Conservation (phyloP, 768 basidiomycete genomes). For the Favolaschia claudopus region DNA sequence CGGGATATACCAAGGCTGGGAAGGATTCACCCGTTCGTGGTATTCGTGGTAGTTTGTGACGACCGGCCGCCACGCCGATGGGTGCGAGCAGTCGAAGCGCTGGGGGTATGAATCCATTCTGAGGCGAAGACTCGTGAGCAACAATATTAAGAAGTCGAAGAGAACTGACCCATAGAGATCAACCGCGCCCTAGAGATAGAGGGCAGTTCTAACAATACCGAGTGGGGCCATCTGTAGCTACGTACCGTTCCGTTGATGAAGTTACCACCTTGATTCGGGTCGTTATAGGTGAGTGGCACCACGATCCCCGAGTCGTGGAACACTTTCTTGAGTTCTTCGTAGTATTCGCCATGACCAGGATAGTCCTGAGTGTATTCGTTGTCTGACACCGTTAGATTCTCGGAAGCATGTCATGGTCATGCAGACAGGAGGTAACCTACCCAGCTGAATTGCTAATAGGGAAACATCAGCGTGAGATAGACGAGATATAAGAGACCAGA, state of each 20-base stretch:
- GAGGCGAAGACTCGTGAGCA: neutral
- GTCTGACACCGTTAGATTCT: constrained; percentile 51
- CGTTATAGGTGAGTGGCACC: constrained; percentile 81
- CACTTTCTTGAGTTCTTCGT: constrained; percentile 63
- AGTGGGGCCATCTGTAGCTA: neutral
- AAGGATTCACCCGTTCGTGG: constrained; percentile 57
- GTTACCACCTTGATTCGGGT: constrained; percentile 62
- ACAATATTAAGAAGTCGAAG: too few species aligned
- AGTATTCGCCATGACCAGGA: constrained; percentile 60
- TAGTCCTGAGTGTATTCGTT: constrained; percentile 74
- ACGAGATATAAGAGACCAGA: constrained; percentile 45
- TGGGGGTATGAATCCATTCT: constrained; percentile 79
- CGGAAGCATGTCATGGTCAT: neutral
- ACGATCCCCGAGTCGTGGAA: constrained; percentile 65
- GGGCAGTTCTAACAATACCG: neutral
- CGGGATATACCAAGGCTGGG: constrained; percentile 77
- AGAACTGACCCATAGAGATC: constrained; percentile 72
- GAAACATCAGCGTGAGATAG: neutral
- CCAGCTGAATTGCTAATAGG: constrained; percentile 20
- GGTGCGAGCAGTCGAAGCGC: constrained; percentile 82
- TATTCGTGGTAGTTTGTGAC: constrained; percentile 71
- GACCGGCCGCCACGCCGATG: constrained; percentile 69
- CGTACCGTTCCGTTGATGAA: constrained; percentile 77
- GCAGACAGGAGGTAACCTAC: neutral
- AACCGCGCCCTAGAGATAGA: constrained; percentile 61